Evolutionary conservation across 768 basidiomycete species (phyloP).

Genomic region (Amanita phalloides): DNA sequence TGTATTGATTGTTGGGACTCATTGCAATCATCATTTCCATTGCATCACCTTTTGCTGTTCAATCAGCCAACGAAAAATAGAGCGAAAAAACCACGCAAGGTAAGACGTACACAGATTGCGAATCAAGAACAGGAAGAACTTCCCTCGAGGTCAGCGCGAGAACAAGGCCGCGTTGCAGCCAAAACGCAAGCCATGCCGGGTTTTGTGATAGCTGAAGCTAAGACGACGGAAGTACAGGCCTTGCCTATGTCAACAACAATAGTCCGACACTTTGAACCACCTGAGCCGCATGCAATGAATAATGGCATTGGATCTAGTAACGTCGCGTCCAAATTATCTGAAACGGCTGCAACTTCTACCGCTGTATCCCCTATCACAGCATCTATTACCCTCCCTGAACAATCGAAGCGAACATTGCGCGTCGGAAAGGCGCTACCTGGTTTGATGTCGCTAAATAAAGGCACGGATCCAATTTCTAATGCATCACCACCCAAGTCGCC

Average conservation of each 20-base stretch:
- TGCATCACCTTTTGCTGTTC: constrained; percentile 14
- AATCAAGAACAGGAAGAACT: not conserved
- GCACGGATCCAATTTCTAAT: not conserved
- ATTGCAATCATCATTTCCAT: constrained; percentile 13
- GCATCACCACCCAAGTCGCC: not conserved
- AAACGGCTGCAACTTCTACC: not conserved
- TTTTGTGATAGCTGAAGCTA: not conserved
- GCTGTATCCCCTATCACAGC: not conserved
- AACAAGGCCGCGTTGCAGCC: not conserved
- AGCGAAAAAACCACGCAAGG: constrained; percentile 57
- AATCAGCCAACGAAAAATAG: constrained; percentile 66
- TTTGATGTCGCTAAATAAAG: constrained; percentile 13
- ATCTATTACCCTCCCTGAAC: not conserved
- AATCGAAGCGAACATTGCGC: constrained; percentile 1
- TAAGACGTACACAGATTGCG: constrained; percentile 13
- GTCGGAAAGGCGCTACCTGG: constrained; percentile 32
- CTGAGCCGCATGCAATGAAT: not conserved
- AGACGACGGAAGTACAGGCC: not conserved
- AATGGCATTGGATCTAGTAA: not conserved
- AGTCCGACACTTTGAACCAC: not conserved
- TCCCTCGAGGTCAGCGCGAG: not conserved
- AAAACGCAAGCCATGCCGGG: not conserved
- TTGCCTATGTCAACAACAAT: not conserved
- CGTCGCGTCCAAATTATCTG: not conserved
- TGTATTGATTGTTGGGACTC: constrained; percentile 19